These are phyloP conservation scores for Rhodotorula sp. DNA, from an alignment of 1,284 basidiomycete genomes.

Conservation along the genomic window DNA sequence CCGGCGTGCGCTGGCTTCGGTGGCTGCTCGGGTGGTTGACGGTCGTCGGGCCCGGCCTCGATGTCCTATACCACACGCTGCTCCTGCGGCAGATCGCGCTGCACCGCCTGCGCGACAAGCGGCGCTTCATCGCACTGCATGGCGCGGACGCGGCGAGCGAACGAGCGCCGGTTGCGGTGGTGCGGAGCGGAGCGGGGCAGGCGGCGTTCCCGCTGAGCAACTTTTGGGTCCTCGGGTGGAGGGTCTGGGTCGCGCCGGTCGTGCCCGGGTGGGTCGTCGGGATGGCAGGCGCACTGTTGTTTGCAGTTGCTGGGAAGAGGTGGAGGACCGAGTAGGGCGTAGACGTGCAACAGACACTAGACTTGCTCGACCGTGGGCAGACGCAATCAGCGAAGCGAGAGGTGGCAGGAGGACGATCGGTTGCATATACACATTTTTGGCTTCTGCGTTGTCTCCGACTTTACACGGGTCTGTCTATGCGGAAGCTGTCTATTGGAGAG, in stretches of 20 bases:
- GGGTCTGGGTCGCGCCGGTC: neutral
- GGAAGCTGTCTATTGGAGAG: neutral
- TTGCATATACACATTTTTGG: too few species aligned
- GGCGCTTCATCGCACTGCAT: slow-evolving; percentile 4
- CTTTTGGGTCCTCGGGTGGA: slow-evolving; percentile 11
- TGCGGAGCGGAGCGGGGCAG: slow-evolving; percentile 1
- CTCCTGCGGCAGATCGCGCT: slow-evolving; percentile 35
- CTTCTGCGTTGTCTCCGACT: too few species aligned
- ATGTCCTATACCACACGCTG: slow-evolving; percentile 44
- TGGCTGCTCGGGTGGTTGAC: slow-evolving; percentile 37
- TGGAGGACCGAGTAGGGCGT: neutral
- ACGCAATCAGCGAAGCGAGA: too few species aligned
- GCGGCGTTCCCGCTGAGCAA: slow-evolving; percentile 1
- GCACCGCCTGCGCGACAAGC: slow-evolving; percentile 14
- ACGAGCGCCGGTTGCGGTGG: neutral
- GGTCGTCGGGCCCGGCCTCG: slow-evolving; percentile 48
- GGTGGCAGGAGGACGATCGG: too few species aligned
- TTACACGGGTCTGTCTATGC: too few species aligned
- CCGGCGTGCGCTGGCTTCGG: slow-evolving; percentile 42
- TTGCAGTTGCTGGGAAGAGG: neutral
- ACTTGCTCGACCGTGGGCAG: too few species aligned
- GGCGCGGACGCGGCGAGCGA: neutral
- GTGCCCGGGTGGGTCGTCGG: slow-evolving; percentile 6
- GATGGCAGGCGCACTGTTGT: neutral
- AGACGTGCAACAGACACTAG: too few species aligned